These are phyloP conservation scores for Aurifilum marmelostoma DNA, from an alignment of 2,329 filamentous ascomycete genomes.

Conservation along the genomic window DNA sequence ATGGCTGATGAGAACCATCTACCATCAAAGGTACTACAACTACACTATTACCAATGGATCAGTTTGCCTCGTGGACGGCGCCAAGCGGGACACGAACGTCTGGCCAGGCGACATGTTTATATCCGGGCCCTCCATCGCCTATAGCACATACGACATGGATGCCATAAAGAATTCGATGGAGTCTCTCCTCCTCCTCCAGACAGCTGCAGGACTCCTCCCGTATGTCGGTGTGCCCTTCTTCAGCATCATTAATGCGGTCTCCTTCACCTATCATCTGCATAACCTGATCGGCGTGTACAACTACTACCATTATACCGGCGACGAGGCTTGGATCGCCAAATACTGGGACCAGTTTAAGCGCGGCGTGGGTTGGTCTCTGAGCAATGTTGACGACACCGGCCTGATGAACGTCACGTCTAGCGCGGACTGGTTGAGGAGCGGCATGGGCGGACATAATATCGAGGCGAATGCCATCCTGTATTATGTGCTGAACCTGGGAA, in stretches of 20 bases:
- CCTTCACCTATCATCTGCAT: constrained; percentile 62
- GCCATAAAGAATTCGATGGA: constrained; percentile 54
- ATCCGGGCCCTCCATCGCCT: constrained; percentile 55
- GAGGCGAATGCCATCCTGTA: constrained; percentile 58
- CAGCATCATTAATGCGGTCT: constrained; percentile 31
- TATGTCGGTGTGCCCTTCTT: constrained; percentile 53
- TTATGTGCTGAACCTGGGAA: constrained; percentile 52
- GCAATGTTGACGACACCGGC: constrained; percentile 42
- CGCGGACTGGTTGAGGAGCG: constrained; percentile 55
- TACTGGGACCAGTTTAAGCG: constrained; percentile 53
- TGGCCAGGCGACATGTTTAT: constrained; percentile 67
- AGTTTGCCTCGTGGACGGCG: constrained; percentile 52
- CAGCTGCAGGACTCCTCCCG: constrained; percentile 41
- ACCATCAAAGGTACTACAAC: constrained; percentile 37
- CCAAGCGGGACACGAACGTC: constrained; percentile 61
- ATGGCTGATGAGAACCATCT: not conserved
- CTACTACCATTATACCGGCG: constrained; percentile 59
- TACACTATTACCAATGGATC: constrained; percentile 39
- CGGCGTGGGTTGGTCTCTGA: constrained; percentile 47
- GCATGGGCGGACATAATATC: constrained; percentile 54
- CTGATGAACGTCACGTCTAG: constrained; percentile 53
- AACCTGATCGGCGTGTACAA: constrained; percentile 62
- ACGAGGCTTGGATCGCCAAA: constrained; percentile 49
- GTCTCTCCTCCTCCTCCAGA: constrained; percentile 51
- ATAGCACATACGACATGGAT: constrained; percentile 57